Evolutionary conservation across 108 stramenopile genomes (phyloP).

Genomic region (Skeletonema costatum): DNA sequence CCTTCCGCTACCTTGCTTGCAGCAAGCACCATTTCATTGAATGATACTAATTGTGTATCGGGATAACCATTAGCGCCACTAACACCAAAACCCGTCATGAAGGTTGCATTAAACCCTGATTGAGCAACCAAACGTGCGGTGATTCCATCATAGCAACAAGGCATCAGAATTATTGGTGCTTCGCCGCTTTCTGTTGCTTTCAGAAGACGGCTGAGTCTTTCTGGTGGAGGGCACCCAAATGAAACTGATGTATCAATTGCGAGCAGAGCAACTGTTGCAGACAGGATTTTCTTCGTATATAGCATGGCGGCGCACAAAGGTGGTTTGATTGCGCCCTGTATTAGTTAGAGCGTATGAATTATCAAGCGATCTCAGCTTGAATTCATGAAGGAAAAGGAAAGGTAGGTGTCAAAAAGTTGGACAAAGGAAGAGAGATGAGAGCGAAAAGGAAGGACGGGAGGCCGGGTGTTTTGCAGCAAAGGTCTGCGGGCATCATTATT

Average conservation of each 20-base stretch:
- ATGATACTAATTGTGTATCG: slow-evolving; percentile 90
- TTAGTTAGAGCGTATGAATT: not conserved
- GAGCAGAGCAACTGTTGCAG: slow-evolving; percentile 6
- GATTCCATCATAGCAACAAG: slow-evolving; percentile 96
- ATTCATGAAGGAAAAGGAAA: too few relatives aligned
- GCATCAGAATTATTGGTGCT: slow-evolving; percentile 75
- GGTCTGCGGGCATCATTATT: not conserved
- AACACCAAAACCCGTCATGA: slow-evolving; percentile 98
- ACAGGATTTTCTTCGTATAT: not conserved
- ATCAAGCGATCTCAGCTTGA: too few relatives aligned
- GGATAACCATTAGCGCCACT: slow-evolving; percentile 88
- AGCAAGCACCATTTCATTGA: slow-evolving; percentile 85
- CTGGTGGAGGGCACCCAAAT: slow-evolving; percentile 53
- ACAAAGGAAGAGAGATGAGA: too few relatives aligned
- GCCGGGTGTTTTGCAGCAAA: not conserved
- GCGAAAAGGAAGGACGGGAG: not conserved
- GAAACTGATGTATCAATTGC: not conserved
- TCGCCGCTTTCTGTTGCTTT: slow-evolving; percentile 28
- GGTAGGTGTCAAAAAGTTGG: too few relatives aligned
- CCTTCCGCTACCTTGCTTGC: slow-evolving; percentile 83
- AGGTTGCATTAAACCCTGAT: slow-evolving; percentile 93
- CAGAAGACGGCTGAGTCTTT: slow-evolving; percentile 47
- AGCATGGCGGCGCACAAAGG: not conserved
- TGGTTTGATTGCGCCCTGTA: not conserved
- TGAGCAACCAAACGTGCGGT: slow-evolving; percentile 88